Evolutionary conservation across 441 rosid species (phyloP), one percentile per base, ranked within the genome.

Genomic region (Iberis amara): DNA sequence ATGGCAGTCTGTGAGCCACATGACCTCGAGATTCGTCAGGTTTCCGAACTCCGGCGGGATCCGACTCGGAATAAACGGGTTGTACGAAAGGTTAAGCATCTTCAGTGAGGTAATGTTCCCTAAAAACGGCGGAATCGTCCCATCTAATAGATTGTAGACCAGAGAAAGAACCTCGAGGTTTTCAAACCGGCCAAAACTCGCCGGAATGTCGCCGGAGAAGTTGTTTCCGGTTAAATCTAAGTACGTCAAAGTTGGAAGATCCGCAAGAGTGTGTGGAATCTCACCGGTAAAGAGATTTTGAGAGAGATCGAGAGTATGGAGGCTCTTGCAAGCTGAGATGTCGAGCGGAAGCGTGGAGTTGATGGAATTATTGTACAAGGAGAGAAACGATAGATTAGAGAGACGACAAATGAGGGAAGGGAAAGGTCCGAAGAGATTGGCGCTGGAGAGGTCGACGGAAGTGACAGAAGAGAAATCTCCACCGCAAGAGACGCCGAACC

Each of bases 11-110:
- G 89, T 84, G 7, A 92, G 80, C 99, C 99, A 92, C 66, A 92
- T 66, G 51, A 92, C 73, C 75, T 92, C 89, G 48, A 92, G 65
- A 49, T 80, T 73, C 32, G 84, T 72, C 65, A 92, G 58, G 68
- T 92, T 86, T 0, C 95, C 99, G 9, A 89, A 47, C 82, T 86
- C 96, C 70, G 81, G 74, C 40, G 99, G 99, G 57, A 92, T 77
- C 68, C 71, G 81, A 50, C 90, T 76, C 3, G 86, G 88, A 0
- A 65, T 35, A 63, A 92, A 89, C 55, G 97, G 90, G 64, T 92
- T 92, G 45, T 89, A 92, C 0, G 96, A 86, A 32, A 92, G 55
- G 39, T 92, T 89, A 10, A 92, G 64, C 97, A 73, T 82, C 65
- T 57, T 89, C 3, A 92, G 63, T 8, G 81, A 63, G 26, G 65